phyloP scores from a whole-genome alignment of 257 asterid genomes.

The Mentha longifolia region DNA sequence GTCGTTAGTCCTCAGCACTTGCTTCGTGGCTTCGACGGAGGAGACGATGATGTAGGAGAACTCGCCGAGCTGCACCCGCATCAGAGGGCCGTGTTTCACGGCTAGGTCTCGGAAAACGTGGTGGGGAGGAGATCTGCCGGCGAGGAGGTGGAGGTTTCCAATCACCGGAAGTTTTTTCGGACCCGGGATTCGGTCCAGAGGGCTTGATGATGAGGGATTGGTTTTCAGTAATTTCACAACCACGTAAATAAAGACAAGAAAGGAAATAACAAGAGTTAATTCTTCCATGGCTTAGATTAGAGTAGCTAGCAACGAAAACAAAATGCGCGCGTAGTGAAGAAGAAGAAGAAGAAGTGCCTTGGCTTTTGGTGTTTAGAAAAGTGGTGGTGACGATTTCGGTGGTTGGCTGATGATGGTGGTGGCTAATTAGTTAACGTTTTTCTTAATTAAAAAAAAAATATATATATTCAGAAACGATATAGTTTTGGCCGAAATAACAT shows the following conservation, averaged over 20 bases:
- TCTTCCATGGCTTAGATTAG: too few relatives aligned
- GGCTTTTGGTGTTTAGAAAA: too few relatives aligned
- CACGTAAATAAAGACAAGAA: background rate
- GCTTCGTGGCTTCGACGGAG: background rate
- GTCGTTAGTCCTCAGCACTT: background rate
- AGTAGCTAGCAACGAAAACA: too few relatives aligned
- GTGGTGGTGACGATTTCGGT: too few relatives aligned
- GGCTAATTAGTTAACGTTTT: too few relatives aligned
- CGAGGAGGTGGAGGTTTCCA: background rate
- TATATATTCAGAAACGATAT: too few relatives aligned
- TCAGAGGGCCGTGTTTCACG: background rate
- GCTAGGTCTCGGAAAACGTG: background rate
- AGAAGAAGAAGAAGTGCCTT: too few relatives aligned
- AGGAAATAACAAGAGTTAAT: background rate
- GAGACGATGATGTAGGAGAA: slow-evolving; percentile 4
- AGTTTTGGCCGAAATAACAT: too few relatives aligned
- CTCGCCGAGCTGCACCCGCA: background rate
- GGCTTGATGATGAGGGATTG: background rate
- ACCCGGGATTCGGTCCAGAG: background rate
- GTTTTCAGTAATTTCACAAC: background rate
- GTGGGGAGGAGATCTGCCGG: background rate
- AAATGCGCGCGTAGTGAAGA: too few relatives aligned
- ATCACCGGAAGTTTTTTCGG: slow-evolving; percentile 1
- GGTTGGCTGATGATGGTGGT: too few relatives aligned
- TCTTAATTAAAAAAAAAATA: too few relatives aligned